Conservation (phyloP, 2,329 filamentous ascomycete genomes). For the Cladosporium sphaerospermum region DNA sequence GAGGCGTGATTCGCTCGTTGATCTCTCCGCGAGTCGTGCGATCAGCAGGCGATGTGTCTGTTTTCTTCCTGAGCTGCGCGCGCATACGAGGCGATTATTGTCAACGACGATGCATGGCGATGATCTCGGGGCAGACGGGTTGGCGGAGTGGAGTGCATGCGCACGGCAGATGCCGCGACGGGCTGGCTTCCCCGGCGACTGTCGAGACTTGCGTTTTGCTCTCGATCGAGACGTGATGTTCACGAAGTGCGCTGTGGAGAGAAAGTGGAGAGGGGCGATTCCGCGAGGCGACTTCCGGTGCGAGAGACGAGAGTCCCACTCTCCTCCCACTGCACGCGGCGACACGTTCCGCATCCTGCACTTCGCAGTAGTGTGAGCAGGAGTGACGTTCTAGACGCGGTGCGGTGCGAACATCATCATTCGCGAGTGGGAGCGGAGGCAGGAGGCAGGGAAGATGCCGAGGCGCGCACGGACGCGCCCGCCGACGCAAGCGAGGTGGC, state of each 20-base stretch:
- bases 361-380: slow-evolving; percentile 1
- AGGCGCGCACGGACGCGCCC: neutral
- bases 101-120: neutral
- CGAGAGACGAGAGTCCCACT: neutral
- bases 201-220: neutral
- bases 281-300: slow-evolving; percentile 6
- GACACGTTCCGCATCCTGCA: neutral
- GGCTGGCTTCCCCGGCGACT: neutral
- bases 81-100: too few species aligned
- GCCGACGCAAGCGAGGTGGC: slow-evolving; percentile 3
- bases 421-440: neutral
- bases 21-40: too few species aligned
- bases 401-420: neutral
- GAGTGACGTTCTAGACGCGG: slow-evolving; percentile 2
- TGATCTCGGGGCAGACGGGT: neutral
- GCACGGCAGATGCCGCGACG: slow-evolving; percentile 3
- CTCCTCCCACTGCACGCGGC: neutral
- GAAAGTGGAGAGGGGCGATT: neutral
- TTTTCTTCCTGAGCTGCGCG: too few species aligned
- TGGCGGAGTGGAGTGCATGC: neutral
- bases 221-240: neutral
- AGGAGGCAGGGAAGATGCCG: neutral
- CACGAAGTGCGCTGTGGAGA: neutral
- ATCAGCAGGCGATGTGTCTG: too few species aligned
- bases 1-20: too few species aligned